A percentile compares a stretch with the other conserved stretches of the same genome.
Conservation (phyloP, 1,139 yeast species). For the Arxiozyma slooffiae region DNA sequence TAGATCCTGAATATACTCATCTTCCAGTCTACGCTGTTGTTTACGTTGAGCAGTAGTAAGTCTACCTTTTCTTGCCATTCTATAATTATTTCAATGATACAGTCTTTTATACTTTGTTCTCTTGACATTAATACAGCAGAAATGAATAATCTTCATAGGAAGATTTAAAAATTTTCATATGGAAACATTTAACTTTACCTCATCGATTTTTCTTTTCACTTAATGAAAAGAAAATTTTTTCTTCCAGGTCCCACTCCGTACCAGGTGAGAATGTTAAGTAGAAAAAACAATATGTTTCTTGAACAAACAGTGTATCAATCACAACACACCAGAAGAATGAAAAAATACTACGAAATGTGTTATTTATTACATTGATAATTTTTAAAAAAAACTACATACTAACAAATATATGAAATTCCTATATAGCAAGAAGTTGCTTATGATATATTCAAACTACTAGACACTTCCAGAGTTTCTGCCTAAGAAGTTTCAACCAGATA, state of each 20-base stretch:
- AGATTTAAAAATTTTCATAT: not conserved
- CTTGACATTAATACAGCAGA: too few relatives aligned
- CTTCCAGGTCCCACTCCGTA: not conserved
- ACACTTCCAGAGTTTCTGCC: too few relatives aligned
- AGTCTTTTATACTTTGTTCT: not conserved
- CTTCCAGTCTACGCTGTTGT: conserved; percentile 35
- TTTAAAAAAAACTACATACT: not conserved
- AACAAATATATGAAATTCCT: not conserved
- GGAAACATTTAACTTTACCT: not conserved
- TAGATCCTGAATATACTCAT: conserved; percentile 38
- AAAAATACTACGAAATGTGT: too few relatives aligned
- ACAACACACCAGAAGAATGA: not conserved
- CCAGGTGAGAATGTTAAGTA: not conserved
- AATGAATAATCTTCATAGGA: too few relatives aligned
- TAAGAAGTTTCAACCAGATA: not conserved
- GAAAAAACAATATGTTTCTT: not conserved
- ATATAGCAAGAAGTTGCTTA: not conserved
- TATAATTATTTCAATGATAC: not conserved
- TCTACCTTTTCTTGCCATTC: conserved; percentile 37
- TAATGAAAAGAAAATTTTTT: not conserved
- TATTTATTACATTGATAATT: not conserved
- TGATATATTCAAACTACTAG: not conserved
- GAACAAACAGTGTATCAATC: not conserved
- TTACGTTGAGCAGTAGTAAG: conserved; percentile 36
- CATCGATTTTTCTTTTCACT: not conserved